Conservation (phyloP, 1,139 yeast species). For the Geotrichum klebahnii region DNA sequence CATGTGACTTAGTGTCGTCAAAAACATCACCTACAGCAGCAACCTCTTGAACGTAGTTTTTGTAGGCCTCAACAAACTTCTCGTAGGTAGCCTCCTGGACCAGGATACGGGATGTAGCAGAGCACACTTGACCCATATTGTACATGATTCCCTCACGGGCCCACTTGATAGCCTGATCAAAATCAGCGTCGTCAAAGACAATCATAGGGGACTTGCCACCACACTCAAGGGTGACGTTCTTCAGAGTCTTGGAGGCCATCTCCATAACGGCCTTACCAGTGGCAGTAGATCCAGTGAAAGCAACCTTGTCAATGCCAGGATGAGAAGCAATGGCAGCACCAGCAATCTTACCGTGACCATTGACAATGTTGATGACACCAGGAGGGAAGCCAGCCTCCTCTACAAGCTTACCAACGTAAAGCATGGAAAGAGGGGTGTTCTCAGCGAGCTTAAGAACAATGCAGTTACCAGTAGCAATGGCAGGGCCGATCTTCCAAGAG, state of each 20-base stretch:
- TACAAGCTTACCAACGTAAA: conserved; percentile 55
- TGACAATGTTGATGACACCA: conserved; percentile 71
- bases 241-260: conserved; percentile 59
- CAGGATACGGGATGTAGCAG: conserved; percentile 76
- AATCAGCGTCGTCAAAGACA: conserved; percentile 62
- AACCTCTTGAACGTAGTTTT: conserved; percentile 49
- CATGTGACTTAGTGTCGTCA: conserved; percentile 63
- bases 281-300: conserved; percentile 82
- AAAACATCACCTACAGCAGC: conserved; percentile 64
- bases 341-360: conserved; percentile 75
- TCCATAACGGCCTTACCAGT: conserved; percentile 68
- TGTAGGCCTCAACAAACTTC: conserved; percentile 51
- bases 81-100: conserved; percentile 71
- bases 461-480: conserved; percentile 76
- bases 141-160: conserved; percentile 56
- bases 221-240: conserved; percentile 72
- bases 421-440: conserved; percentile 76
- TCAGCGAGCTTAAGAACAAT: conserved; percentile 78
- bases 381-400: conserved; percentile 73
- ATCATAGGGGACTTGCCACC: conserved; percentile 81
- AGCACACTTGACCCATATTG: conserved; percentile 82
- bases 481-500: conserved; percentile 84
- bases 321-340: conserved; percentile 72
- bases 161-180: conserved; percentile 53
- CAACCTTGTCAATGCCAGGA: conserved; percentile 67